Conservation (phyloP, 106 monocot genomes). For the Dioscorea zingiberensis region DNA sequence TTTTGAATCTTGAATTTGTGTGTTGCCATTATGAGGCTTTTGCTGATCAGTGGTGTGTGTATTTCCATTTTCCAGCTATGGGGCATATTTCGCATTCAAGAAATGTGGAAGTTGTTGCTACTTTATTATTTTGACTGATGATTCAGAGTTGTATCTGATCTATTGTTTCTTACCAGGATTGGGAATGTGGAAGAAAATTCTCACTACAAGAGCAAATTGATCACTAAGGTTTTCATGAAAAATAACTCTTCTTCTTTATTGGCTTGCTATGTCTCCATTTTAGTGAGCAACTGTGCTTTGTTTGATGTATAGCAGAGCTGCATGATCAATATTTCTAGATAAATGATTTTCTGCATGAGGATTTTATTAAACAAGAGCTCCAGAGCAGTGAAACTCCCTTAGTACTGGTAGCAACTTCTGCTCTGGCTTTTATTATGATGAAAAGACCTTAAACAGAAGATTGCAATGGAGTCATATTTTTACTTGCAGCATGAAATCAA, state of each 20-base stretch:
- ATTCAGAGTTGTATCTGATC: not conserved
- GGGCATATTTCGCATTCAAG: slow-evolving; percentile 65
- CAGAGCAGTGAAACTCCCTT: slow-evolving; percentile 27
- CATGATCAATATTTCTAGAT: not conserved
- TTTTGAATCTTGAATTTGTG: slow-evolving; percentile 1
- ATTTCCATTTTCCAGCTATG: slow-evolving; percentile 62
- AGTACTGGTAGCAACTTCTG: slow-evolving; percentile 45
- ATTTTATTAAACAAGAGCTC: slow-evolving; percentile 71
- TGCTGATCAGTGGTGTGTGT: slow-evolving; percentile 6
- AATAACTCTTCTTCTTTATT: no score
- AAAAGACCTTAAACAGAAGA: no score
- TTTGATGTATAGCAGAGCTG: no score
- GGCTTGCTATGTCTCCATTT: not conserved
- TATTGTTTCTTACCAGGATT: slow-evolving; percentile 21
- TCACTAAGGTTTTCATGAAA: slow-evolving; percentile 45
- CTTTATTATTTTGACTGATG: not conserved
- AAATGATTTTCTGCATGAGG: slow-evolving; percentile 34
- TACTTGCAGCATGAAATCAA: no score
- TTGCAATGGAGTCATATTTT: no score
- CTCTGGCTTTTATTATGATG: no score
- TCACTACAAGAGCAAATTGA: slow-evolving; percentile 72
- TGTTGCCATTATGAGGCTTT: slow-evolving; percentile 9
- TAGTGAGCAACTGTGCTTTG: not conserved
- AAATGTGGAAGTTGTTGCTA: slow-evolving; percentile 30
- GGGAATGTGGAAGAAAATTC: slow-evolving; percentile 47